Conservation (phyloP, 225 moss, liverwort and hornwort genomes). For the Pleurozium schreberi region DNA sequence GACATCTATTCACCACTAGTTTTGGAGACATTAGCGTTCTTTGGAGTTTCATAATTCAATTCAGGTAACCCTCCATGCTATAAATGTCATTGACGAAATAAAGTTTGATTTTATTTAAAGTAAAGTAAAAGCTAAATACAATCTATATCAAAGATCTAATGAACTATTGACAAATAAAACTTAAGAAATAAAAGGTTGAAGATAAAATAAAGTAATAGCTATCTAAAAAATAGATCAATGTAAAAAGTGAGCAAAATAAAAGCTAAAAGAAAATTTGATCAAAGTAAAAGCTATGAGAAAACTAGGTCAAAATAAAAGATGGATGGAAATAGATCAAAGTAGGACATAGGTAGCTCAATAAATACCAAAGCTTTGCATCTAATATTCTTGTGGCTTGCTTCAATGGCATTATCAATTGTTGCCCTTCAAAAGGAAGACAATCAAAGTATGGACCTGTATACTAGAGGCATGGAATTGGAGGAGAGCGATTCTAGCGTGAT, state of each 20-base stretch:
- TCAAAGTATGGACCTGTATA: neutral
- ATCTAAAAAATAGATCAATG: neutral
- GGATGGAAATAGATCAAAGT: no score
- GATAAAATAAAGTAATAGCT: neutral
- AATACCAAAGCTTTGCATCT: neutral
- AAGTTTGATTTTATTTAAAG: neutral
- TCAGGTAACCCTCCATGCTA: rapidly evolving
- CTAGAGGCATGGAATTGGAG: neutral
- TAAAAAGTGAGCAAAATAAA: no score
- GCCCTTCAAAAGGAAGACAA: neutral
- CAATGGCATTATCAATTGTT: neutral
- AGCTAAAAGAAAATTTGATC: no score
- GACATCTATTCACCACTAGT: neutral
- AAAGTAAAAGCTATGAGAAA: no score
- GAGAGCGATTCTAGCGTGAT: neutral
- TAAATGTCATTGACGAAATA: neutral
- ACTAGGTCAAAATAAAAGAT: no score
- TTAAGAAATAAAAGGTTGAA: neutral
- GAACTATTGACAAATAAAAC: neutral
- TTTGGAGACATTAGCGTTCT: neutral
- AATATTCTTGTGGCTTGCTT: neutral
- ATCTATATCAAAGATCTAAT: neutral
- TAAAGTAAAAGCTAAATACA: neutral
- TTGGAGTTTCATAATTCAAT: neutral
- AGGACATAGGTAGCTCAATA: neutral